Percentiles rank a stretch among this genome's conserved stretches.
Conservation (phyloP, 2,329 filamentous ascomycete species). For the Xylariaceae sp. region DNA sequence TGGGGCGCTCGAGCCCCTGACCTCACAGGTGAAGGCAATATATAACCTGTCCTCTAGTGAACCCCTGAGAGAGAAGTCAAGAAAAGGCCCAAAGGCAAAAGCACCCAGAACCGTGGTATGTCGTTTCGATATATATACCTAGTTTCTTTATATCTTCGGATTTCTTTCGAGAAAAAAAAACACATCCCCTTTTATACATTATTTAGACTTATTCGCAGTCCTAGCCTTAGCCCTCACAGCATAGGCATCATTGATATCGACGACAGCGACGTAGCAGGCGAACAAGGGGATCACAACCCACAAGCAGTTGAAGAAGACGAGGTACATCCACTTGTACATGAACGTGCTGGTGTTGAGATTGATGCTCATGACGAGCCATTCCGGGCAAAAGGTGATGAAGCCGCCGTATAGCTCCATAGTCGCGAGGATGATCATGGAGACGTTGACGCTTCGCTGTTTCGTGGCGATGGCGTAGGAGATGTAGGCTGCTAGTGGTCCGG, state of each 20-base stretch:
- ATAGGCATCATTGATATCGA: conserved; percentile 52
- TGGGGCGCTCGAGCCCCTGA: too few species aligned
- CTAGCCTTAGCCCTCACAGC: conserved; percentile 33
- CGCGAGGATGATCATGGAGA: conserved; percentile 60
- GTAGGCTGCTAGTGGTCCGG: conserved; percentile 53
- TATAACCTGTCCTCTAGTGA: too few species aligned
- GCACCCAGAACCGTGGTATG: too few species aligned
- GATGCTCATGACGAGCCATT: conserved; percentile 58
- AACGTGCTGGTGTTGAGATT: conserved; percentile 62
- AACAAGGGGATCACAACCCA: conserved; percentile 62
- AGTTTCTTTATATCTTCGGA: too few species aligned
- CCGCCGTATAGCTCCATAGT: conserved; percentile 63
- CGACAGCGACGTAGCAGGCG: conserved; percentile 48
- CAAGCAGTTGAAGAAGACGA: conserved; percentile 63
- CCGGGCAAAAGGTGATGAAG: conserved; percentile 66
- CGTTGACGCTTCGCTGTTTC: conserved; percentile 48
- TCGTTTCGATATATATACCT: too few species aligned
- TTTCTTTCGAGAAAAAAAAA: too few species aligned
- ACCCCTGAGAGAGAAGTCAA: too few species aligned
- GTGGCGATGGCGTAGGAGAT: conserved; percentile 56
- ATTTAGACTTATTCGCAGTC: neutral
- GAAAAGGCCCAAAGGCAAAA: too few species aligned
- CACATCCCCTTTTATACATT: too few species aligned
- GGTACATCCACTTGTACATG: conserved; percentile 63
- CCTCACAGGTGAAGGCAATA: too few species aligned